Percentiles rank a stretch among this genome's conserved stretches.
Evolutionary conservation across 2,329 filamentous ascomycete genomes (phyloP).

Genomic region (Colletotrichum orchidophilum): DNA sequence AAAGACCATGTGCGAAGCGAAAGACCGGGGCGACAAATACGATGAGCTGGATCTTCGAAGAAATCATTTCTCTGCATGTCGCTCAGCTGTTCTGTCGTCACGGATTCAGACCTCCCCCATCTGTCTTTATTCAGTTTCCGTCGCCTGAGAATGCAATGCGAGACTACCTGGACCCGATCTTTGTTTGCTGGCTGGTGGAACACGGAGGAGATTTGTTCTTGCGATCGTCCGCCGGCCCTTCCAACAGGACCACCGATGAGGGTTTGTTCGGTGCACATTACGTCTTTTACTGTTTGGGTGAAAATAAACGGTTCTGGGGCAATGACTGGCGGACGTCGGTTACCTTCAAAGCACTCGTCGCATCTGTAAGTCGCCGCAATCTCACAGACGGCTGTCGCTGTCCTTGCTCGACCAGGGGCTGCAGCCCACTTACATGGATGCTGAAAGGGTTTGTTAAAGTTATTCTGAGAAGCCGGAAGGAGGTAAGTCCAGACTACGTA

Average conservation of each 20-base stretch:
- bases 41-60: background rate
- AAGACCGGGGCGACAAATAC: fast-evolving
- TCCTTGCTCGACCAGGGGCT: background rate
- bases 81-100: background rate
- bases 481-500: fast-evolving
- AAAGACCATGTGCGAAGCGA: fast-evolving
- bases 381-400: background rate
- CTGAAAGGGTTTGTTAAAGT: background rate
- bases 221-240: background rate
- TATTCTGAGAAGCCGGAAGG: too few relatives aligned
- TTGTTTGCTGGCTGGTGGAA: background rate
- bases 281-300: background rate
- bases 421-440: background rate
- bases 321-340: background rate
- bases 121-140: background rate
- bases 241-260: background rate
- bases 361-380: background rate
- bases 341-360: background rate
- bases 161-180: background rate
- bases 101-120: background rate
- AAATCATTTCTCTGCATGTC: background rate
- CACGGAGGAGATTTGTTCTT: background rate
- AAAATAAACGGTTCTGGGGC: background rate
- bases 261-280: background rate
- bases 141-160: too few relatives aligned